Base-by-base conservation (phyloP, 257 asterid species). In the Coffea canephora region DNA sequence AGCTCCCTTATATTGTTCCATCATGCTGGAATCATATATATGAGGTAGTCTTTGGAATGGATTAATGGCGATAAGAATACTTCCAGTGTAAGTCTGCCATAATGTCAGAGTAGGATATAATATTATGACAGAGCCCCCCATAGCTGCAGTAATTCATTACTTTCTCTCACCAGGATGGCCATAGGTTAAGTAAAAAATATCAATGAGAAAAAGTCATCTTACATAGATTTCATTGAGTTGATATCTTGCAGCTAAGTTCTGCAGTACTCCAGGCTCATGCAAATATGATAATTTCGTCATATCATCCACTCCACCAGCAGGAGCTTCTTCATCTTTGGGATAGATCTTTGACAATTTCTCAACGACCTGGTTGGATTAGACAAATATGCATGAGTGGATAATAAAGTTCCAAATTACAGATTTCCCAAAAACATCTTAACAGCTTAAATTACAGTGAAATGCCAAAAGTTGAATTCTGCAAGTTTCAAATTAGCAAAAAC, bases 1-100 rank as follows among this genome's bases (percentile, higher is more conserved):
- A 49, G 94, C 97, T 86, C 99, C 98, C 85, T 89, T 93, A 91
- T 96, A 96, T 82, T 93, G 97, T 82, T 89, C 92, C 99, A 93
- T 96, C 97, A 93, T 93, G 89, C 86, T 92, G 78, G 81, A 83
- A 86, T 94, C 93, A 79, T 93, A 96, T 79, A 96, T 50, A 85
- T 96, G 97, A 70, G 99, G 99, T 85, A 96, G 92, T 80, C 95
- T 90, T 93, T 93, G 99, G 87, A 96, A 96, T 75, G 99, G 99
- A 89, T 96, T 96, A 77, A 96, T 92, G 77, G 99, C 98, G 64
- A 96, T 96, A 77, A 96, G 99, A 85, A 96, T 96, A 89, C 98
- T 86, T 87, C 99, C 99, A 49, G 98, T 96, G 82, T 96, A 96
- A 75, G 99, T 96, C 99, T 96, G 97, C 70, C 86, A 89, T 73